Base-by-base conservation (phyloP, 208 protist species). In the Acanthamoeba lenticulata region DNA sequence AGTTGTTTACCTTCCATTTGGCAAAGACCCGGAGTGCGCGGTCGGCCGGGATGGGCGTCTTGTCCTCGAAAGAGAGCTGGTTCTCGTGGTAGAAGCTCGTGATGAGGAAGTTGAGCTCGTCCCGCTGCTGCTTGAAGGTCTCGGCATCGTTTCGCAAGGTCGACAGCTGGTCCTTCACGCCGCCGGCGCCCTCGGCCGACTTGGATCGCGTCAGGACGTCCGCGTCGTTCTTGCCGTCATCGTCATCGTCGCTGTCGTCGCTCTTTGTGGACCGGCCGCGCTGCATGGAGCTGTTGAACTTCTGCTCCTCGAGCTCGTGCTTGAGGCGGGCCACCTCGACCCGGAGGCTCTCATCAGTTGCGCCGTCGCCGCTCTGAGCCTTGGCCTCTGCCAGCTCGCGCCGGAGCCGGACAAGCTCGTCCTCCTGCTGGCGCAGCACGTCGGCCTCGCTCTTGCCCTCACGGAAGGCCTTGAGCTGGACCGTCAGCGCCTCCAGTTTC, bases 91-190 rank as follows among this genome's bases (percentile, higher is more conserved):
- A 83, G 72, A 83, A 49, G 72, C 72, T 38, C 36, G 72, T 83
- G 72, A 83, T 83, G 38, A 83, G 72, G 72, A 83, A 83, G 72
- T 83, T 83, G 72, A 83, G 72, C 72, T 83, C 72, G 42, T 83
- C 72, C 27, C 72, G 72, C 72, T 83, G 72, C 42, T 83, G 72
- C 38, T 49, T 42, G 72, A 52, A 83, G 21, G 21, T 83, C 40
- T 83, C 72, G 38, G 38, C 38, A 17, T 60, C 52, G 52, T 29
- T 60, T 24, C 5, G 21, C 0, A 60, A 24, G 21, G 52, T 24
- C 13, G 52, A 15, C 52, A 72, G 62, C 62, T 38, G 15, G 62
- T 72, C 62, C 62, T 72, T 72, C 27, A 7, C 21, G 17, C n/a
- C 62, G 32, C 27, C 62, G n/a, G 5, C 62, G 32, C 62, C 62